Conservation (phyloP, 306 rosid genomes). For the Cicer yamashitae region DNA sequence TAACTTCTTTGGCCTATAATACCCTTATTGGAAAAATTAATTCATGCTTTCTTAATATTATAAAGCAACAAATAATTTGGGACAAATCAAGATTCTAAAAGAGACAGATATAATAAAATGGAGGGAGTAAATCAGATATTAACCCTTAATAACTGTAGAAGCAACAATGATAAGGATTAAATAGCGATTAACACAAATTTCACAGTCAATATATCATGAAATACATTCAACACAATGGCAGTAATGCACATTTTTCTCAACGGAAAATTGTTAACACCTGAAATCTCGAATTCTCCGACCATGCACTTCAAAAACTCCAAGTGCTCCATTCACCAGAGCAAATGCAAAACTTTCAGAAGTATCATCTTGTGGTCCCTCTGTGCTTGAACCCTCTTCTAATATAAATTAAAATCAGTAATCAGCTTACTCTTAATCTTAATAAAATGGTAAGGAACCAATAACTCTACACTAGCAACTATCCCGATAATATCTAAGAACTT, state of each 20-base stretch:
- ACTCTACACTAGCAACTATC: slow-evolving; percentile 42
- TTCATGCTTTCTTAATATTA: background rate
- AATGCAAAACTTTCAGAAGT: slow-evolving; percentile 94
- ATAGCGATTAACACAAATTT: slow-evolving; percentile 22
- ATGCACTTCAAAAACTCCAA: slow-evolving; percentile 96
- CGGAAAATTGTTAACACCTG: slow-evolving; percentile 64
- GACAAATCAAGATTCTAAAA: slow-evolving; percentile 13
- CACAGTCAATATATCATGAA: slow-evolving; percentile 25
- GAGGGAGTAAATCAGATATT: slow-evolving; percentile 10
- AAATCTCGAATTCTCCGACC: slow-evolving; percentile 96
- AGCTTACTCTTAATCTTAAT: slow-evolving; percentile 40
- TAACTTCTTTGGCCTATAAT: background rate
- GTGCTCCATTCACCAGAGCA: slow-evolving; percentile 94
- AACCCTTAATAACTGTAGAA: slow-evolving; percentile 34
- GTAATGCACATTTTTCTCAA: slow-evolving; percentile 29
- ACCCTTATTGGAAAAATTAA: background rate
- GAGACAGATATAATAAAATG: background rate
- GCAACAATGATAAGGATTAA: slow-evolving; percentile 27
- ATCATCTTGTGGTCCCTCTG: slow-evolving; percentile 85
- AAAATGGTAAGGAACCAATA: slow-evolving; percentile 38
- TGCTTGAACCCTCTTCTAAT: slow-evolving; percentile 63
- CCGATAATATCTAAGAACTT: slow-evolving; percentile 40
- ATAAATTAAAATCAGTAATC: slow-evolving; percentile 43
- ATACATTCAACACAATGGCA: slow-evolving; percentile 28
- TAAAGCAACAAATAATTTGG: background rate